phyloP scores from a whole-genome alignment of 345 rosid genomes.

The Balakata baccata region DNA sequence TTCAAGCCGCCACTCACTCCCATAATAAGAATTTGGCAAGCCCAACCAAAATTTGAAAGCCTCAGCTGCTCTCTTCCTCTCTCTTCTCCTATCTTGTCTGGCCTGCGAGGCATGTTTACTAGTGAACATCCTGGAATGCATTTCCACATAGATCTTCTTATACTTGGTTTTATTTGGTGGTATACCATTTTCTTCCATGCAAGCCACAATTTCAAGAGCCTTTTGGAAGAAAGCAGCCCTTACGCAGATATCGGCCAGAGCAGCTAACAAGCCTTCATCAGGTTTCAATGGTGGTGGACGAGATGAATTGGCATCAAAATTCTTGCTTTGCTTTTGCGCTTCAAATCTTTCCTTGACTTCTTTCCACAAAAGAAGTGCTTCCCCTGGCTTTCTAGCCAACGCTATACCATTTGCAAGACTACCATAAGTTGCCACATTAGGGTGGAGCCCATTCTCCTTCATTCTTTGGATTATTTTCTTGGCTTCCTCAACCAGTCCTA shows the following conservation, averaged over 20 bases:
- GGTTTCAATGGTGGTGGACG: constrained; percentile 55
- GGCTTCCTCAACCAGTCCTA: constrained; percentile 78
- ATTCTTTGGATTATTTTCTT: constrained; percentile 59
- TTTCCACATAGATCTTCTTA: constrained; percentile 80
- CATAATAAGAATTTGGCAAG: constrained; percentile 83
- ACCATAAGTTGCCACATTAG: constrained; percentile 78
- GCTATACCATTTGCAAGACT: constrained; percentile 81
- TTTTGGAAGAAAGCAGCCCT: constrained; percentile 88
- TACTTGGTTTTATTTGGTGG: constrained; percentile 83
- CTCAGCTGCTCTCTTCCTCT: constrained; percentile 90
- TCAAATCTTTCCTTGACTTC: constrained; percentile 69
- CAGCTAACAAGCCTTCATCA: constrained; percentile 66
- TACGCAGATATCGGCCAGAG: constrained; percentile 80
- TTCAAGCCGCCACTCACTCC: constrained; percentile 71
- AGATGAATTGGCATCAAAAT: constrained; percentile 31
- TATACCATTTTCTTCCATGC: constrained; percentile 90
- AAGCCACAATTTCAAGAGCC: constrained; percentile 84
- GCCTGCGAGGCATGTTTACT: constrained; percentile 96
- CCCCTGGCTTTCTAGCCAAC: constrained; percentile 90
- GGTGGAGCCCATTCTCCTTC: constrained; percentile 68
- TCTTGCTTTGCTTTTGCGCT: constrained; percentile 30
- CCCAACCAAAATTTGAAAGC: constrained; percentile 98
- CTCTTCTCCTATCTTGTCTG: constrained; percentile 61
- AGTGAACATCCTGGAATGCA: constrained; percentile 95
- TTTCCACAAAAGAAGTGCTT: constrained; percentile 88